Percentiles rank a stretch among this genome's conserved stretches.
phyloP scores from a whole-genome alignment of 2,329 filamentous ascomycete species.

The Scedosporium minutisporum region DNA sequence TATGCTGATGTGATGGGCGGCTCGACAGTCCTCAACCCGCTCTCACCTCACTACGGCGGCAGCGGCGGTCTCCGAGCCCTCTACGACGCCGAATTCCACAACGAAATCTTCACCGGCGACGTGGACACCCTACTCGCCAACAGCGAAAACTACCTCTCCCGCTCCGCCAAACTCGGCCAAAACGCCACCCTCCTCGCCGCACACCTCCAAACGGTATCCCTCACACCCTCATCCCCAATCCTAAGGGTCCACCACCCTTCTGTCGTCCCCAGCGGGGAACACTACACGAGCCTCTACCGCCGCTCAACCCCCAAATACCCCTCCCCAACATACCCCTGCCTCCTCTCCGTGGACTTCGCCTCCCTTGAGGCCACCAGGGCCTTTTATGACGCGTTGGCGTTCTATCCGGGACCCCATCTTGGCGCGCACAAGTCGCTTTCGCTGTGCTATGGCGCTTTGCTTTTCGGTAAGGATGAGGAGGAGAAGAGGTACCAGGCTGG shows the following conservation, averaged over 20 bases:
- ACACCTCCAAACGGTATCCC: constrained; percentile 23
- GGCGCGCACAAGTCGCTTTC: constrained; percentile 42
- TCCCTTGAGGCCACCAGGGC: constrained; percentile 26
- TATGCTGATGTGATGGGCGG: constrained; percentile 45
- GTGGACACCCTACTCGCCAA: constrained; percentile 35
- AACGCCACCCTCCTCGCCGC: constrained; percentile 33
- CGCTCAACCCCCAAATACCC: constrained; percentile 31
- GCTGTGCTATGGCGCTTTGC: constrained; percentile 35
- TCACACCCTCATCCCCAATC: constrained; percentile 24
- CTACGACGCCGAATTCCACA: constrained; percentile 9
- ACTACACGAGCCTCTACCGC: constrained; percentile 25
- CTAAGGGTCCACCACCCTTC: constrained; percentile 33
- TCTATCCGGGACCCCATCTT: constrained; percentile 43
- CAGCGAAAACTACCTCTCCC: constrained; percentile 30
- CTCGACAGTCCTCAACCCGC: constrained; percentile 38
- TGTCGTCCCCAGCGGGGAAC: constrained; percentile 19
- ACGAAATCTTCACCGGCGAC: constrained; percentile 38
- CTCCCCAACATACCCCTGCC: constrained; percentile 42
- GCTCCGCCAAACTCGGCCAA: constrained; percentile 28
- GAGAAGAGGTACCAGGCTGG: constrained; percentile 25
- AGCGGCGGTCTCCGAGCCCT: constrained; percentile 18
- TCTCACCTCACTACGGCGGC: constrained; percentile 27
- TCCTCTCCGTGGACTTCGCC: constrained; percentile 41
- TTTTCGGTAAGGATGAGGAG: constrained; percentile 29
- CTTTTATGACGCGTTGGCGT: constrained; percentile 39